Evolutionary conservation across 345 rosid species (phyloP).

Genomic region (Brassica cretica): DNA sequence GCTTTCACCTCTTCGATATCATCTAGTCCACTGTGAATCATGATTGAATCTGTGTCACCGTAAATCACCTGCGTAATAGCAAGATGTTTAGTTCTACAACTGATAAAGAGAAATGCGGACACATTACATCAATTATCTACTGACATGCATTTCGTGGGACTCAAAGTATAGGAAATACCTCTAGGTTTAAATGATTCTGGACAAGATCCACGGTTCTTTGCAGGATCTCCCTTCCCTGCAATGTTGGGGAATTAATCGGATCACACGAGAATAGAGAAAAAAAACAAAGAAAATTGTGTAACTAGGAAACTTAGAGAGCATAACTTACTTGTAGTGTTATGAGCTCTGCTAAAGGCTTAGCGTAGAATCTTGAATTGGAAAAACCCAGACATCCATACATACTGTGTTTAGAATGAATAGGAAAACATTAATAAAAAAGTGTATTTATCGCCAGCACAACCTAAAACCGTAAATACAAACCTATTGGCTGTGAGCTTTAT

Average conservation of each 20-base stretch:
- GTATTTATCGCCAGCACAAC: constrained; percentile 7
- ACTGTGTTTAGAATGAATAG: constrained; percentile 49
- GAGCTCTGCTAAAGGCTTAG: constrained; percentile 97
- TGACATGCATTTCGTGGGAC: constrained; percentile 24
- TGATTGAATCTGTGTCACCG: constrained; percentile 99
- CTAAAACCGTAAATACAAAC: constrained; percentile 43
- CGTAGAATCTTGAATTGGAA: constrained; percentile 96
- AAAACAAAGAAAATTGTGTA: background rate
- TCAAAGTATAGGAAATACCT: constrained; percentile 50
- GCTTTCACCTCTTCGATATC: constrained; percentile 76
- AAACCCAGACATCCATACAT: constrained; percentile 99
- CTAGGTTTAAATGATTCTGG: constrained; percentile 83
- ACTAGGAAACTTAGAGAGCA: constrained; percentile 17
- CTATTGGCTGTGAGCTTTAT: constrained; percentile 97
- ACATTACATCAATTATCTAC: constrained; percentile 16
- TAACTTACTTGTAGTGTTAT: constrained; percentile 78
- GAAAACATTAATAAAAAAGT: background rate
- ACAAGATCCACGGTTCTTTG: constrained; percentile 96
- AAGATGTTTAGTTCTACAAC: constrained; percentile 27
- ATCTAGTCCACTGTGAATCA: constrained; percentile 93
- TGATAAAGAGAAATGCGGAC: constrained; percentile 25
- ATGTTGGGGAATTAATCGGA: constrained; percentile 14
- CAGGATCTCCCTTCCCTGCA: constrained; percentile 97
- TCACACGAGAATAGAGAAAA: background rate
- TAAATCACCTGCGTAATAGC: constrained; percentile 74